Evolutionary conservation across 2,329 filamentous ascomycete species (phyloP), one percentile per base, ranked within the genome.

Genomic region (Fusarium xylarioides): DNA sequence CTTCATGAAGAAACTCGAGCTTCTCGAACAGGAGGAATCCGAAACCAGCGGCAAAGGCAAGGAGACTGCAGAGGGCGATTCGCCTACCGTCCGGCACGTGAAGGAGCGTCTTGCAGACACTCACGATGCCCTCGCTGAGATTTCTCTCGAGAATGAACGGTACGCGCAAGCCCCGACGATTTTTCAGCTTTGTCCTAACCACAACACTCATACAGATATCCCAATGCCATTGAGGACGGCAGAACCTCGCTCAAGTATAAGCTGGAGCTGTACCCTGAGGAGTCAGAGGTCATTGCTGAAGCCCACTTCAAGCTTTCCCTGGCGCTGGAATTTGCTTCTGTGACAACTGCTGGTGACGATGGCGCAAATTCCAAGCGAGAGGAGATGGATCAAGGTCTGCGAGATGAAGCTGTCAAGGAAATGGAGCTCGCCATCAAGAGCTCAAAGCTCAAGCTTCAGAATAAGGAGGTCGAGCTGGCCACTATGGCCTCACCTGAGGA

Each of bases 231-330:
- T 59, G 88, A 90, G 52, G 96, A 99, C 82, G 91, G 94, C 58
- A 91, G 91, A 76, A 90, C 92, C 19, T 91, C 95, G 2, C 89
- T 98, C 54, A 89, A 89, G 44, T 89, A 97, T 78, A 97, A 97
- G 83, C 84, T 93, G 76, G 88, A 92, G 56, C 87, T 98, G 6
- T 95, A 94, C 79, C 88, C 93, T 0, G 87, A 92, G 55, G 94
- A 97, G 70, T 94, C 93, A 19, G 93, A 95, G 76, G 88, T 97
- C 57, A 89, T 98, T 63, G 95, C 96, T 46, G 96, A 99, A 85
- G 95, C 94, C 21, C 95, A 99, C 84, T 99, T 93, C 86, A 98
- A 98, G 83, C 91, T 99, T 32, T 97, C 95, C 1, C 89, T 99
- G 21, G 96, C 96, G 1, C 88, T 99, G 34, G 96, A 99, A 80